A percentile compares a stretch with the other conserved stretches of the same genome.
Evolutionary conservation across 345 rosid genomes (phyloP).

Genomic region (Salix caprea): DNA sequence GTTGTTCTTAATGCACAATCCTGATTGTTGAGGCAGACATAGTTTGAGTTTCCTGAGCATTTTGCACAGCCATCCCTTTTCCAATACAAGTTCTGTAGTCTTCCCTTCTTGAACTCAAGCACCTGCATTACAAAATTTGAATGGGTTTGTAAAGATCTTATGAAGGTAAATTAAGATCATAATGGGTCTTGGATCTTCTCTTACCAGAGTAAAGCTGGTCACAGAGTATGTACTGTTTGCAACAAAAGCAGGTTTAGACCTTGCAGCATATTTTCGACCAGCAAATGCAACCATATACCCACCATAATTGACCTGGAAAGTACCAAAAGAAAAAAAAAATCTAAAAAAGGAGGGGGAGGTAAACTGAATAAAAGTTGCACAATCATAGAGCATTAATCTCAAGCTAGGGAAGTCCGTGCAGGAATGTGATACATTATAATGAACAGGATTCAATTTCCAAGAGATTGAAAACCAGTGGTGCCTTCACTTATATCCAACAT

Average conservation of each 20-base stretch:
- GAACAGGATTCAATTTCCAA: too few relatives aligned
- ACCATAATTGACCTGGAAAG: constrained; percentile 45
- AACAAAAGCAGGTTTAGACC: constrained; percentile 66
- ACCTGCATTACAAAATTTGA: constrained; percentile 41
- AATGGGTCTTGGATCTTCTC: neutral
- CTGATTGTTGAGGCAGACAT: constrained; percentile 76
- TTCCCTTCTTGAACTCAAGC: constrained; percentile 86
- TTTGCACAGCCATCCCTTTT: constrained; percentile 87
- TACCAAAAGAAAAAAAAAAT: neutral
- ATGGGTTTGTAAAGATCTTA: neutral
- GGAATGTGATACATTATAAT: too few relatives aligned
- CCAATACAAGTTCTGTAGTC: constrained; percentile 92
- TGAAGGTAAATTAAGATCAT: neutral
- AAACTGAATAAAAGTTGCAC: neutral
- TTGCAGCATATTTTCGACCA: constrained; percentile 87
- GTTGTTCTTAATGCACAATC: constrained; percentile 75
- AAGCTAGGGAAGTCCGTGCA: neutral
- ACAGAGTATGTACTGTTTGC: constrained; percentile 59
- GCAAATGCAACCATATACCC: constrained; percentile 92
- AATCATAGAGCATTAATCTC: neutral
- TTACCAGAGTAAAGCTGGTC: constrained; percentile 85
- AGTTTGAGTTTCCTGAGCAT: constrained; percentile 53
- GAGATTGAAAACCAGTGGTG: neutral
- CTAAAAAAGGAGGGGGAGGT: neutral
- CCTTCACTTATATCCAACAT: neutral